Evolutionary conservation across 2,329 filamentous ascomycete genomes (phyloP), one percentile per base, ranked within the genome.

Genomic region (Mycosphaerelloides madeirae): DNA sequence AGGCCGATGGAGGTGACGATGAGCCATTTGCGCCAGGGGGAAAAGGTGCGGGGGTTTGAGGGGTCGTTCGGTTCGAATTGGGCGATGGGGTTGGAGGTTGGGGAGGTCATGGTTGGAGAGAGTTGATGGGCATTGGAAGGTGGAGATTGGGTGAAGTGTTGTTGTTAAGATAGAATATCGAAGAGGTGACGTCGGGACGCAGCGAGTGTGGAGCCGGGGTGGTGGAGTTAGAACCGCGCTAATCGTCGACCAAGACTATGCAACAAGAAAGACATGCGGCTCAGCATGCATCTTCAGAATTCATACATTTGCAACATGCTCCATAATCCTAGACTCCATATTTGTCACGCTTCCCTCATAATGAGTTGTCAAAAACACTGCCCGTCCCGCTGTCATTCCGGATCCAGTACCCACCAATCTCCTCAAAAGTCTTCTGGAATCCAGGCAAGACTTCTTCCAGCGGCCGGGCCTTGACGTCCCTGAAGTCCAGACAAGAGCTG

Each of bases 21-120:
- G 4, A 20, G 6, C 19, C 51, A 75, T 58, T 54, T 75, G 71
- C 55, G 62, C 66, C 60, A 60, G 48, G 57, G 54, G 3, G 64
- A 56, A 72, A 72, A 75, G 55, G 68, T 63, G 51, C 70, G 58
- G 13, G 73, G 72, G 48, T 75, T 69, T 22, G 65, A 64, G 3
- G 63, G 56, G 48, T 69, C 68, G 31, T 64, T 54, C 8, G 66
- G 54, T 2, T 47, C 44, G 50, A 71, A 70, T 29, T 44, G 45
- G 22, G 57, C 43, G 13, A 52, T 22, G 9, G 5, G 6, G 16
- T 19, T 35, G 13, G 3, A 3, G 16, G 9, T 19, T 15, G 8
- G 11, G 19, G 8, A 8, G 19, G 3, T 16, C 16, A 12, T 12
- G 6, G 14, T 19, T 6, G 9, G 8, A 6, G 33, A 7, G 14